Evolutionary conservation across 148 eudicot genomes (phyloP).

Genomic region (Chenopodium berlandieri): DNA sequence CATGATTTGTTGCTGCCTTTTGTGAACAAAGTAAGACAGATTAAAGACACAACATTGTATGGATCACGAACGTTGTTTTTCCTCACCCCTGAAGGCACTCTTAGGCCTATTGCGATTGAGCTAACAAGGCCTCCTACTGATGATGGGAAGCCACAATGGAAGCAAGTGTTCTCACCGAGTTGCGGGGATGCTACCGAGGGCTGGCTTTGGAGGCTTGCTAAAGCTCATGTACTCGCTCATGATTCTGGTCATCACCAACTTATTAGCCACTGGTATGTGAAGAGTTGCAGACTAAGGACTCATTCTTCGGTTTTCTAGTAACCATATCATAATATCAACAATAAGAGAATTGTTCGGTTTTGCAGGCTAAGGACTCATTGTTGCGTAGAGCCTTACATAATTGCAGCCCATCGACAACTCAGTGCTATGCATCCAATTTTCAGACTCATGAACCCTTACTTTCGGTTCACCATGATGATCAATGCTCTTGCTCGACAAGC

Average conservation of each 20-base stretch:
- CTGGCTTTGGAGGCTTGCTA: slow-evolving; percentile 95
- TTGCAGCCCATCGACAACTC: slow-evolving; percentile 66
- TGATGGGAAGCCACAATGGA: slow-evolving; percentile 66
- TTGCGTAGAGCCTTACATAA: slow-evolving; percentile 69
- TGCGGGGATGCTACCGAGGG: slow-evolving; percentile 47
- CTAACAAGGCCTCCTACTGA: slow-evolving; percentile 58
- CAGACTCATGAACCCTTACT: slow-evolving; percentile 67
- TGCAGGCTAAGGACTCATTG: slow-evolving; percentile 83
- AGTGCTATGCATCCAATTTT: slow-evolving; percentile 82
- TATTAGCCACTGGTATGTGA: slow-evolving; percentile 67
- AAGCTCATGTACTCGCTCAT: slow-evolving; percentile 81
- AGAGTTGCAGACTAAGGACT: neutral
- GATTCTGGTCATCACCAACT: slow-evolving; percentile 84
- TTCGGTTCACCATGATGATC: slow-evolving; percentile 92
- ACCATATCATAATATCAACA: too few species aligned
- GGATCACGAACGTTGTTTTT: slow-evolving; percentile 77
- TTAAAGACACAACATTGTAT: slow-evolving; percentile 56
- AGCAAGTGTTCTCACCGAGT: slow-evolving; percentile 46
- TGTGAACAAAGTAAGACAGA: slow-evolving; percentile 60
- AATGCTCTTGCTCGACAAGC: slow-evolving; percentile 77
- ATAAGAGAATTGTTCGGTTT: neutral
- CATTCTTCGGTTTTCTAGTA: neutral
- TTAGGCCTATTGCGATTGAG: slow-evolving; percentile 74
- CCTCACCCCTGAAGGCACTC: slow-evolving; percentile 38
- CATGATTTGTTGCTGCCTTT: slow-evolving; percentile 77